Percentiles rank a stretch among this genome's conserved stretches.
These are phyloP conservation scores for Sporobolus alterniflorus DNA, from an alignment of 202 grass and related monocot species.

Conservation along the genomic window DNA sequence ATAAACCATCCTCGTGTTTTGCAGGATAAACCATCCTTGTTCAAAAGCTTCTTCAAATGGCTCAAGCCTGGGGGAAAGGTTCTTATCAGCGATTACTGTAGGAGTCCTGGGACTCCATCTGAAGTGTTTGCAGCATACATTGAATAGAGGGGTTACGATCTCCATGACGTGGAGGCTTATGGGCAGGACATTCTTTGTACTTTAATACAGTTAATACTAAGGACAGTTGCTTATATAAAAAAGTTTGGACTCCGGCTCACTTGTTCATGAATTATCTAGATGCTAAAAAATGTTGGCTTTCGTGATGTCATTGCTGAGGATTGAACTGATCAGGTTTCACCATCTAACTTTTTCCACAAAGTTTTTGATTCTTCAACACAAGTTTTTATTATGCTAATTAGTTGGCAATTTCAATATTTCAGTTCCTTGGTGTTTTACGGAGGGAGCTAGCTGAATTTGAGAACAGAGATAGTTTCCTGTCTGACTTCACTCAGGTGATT, in stretches of 20 bases:
- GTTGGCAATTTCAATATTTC: constrained; percentile 7
- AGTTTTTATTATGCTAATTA: constrained; percentile 10
- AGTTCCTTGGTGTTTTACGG: constrained; percentile 71
- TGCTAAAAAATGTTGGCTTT: constrained; percentile 76
- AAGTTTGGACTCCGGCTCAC: background rate
- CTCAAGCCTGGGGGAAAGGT: constrained; percentile 87
- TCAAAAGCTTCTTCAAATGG: constrained; percentile 79
- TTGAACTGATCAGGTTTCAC: constrained; percentile 68
- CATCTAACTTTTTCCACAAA: background rate
- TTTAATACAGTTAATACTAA: background rate
- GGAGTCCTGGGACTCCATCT: constrained; percentile 55
- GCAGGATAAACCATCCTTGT: constrained; percentile 75
- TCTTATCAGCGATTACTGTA: constrained; percentile 87
- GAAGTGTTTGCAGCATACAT: constrained; percentile 81
- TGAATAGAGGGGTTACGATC: constrained; percentile 82
- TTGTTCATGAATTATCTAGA: constrained; percentile 50
- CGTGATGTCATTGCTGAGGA: constrained; percentile 68
- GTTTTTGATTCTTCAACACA: background rate
- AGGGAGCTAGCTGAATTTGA: constrained; percentile 72
- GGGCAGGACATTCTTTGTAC: constrained; percentile 54
- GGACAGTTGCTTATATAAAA: background rate
- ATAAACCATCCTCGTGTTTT: background rate
- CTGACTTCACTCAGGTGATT: constrained; percentile 70
- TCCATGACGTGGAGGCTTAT: constrained; percentile 76
- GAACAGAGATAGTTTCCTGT: constrained; percentile 59